These are phyloP conservation scores for Diaporthe vexans DNA, from an alignment of 2,329 filamentous ascomycete genomes.

Conservation along the genomic window DNA sequence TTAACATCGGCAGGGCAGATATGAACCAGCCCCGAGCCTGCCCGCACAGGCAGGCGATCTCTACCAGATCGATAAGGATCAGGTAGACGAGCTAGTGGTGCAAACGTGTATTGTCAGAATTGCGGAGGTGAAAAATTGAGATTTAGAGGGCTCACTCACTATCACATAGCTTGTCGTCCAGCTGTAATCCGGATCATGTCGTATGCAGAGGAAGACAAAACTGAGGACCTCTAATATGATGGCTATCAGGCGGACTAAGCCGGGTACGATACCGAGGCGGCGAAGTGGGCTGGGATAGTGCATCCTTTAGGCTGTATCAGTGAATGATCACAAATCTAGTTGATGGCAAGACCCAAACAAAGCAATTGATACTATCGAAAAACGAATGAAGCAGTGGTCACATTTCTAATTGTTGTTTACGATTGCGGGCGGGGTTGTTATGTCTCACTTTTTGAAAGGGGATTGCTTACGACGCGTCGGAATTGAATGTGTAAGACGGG, in stretches of 20 bases:
- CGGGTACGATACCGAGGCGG: conserved; percentile 30
- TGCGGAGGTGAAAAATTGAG: too few relatives aligned
- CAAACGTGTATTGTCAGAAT: not conserved
- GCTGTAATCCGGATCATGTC: not conserved
- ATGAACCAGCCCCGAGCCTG: conserved; percentile 37
- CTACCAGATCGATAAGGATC: conserved; percentile 31
- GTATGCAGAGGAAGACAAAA: conserved; percentile 13
- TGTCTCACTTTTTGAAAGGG: conserved; percentile 8
- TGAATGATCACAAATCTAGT: not conserved
- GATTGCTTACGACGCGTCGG: conserved; percentile 35
- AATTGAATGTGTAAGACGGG: conserved; percentile 32
- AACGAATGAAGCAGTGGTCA: not conserved
- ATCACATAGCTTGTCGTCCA: conserved; percentile 40
- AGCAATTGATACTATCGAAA: not conserved
- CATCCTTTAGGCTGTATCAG: not conserved
- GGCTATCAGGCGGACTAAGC: conserved; percentile 29
- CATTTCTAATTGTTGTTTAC: not conserved
- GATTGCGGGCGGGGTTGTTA: conserved; percentile 16
- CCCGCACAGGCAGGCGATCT: conserved; percentile 37
- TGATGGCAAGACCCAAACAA: not conserved
- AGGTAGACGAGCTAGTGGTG: conserved; percentile 39
- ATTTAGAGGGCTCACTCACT: conserved; percentile 13
- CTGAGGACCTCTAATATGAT: conserved; percentile 34
- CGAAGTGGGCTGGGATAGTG: conserved; percentile 21
- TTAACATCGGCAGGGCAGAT: conserved; percentile 32